These are phyloP conservation scores for Medakamo hakoo DNA, from an alignment of 139 green algal species.

Conservation along the genomic window DNA sequence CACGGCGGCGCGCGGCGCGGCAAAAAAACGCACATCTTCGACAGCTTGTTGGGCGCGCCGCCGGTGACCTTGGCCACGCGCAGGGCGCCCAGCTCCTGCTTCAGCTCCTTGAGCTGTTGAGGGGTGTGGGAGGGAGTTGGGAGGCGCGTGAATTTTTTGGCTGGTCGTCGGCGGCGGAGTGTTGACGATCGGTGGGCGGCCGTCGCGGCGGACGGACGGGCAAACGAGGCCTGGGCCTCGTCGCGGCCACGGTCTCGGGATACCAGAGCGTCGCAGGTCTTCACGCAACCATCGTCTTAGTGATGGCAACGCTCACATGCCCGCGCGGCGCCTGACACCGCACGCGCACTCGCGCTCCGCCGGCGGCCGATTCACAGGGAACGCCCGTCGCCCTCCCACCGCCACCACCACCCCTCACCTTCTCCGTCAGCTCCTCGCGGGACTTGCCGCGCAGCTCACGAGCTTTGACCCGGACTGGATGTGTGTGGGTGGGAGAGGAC, in stretches of 20 bases:
- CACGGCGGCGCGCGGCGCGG: too few species aligned
- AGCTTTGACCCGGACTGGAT: conserved; percentile 84
- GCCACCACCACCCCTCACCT: too few species aligned
- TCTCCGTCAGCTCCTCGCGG: conserved; percentile 76
- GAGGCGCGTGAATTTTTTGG: not conserved
- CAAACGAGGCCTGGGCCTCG: not conserved
- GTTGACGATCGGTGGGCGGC: not conserved
- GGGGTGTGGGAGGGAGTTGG: not conserved
- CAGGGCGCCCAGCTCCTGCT: conserved; percentile 83
- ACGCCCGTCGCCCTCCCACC: too few species aligned
- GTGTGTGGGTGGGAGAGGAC: not conserved
- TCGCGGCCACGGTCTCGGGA: too few species aligned
- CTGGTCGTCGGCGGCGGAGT: not conserved
- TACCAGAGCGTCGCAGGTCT: too few species aligned
- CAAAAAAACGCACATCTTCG: conserved; percentile 71
- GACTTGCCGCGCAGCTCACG: conserved; percentile 85
- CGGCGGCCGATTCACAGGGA: too few species aligned
- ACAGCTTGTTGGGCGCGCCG: conserved; percentile 98
- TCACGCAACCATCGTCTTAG: too few species aligned
- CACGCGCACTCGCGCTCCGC: too few species aligned
- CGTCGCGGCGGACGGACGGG: not conserved
- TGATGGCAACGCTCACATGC: too few species aligned
- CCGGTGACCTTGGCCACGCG: conserved; percentile 98
- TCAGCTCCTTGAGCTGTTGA: conserved; percentile 87
- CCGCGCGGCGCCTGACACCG: too few species aligned